Base-by-base conservation (phyloP, 352 stramenopile species). In the Pythium rhizo-oryzae region DNA sequence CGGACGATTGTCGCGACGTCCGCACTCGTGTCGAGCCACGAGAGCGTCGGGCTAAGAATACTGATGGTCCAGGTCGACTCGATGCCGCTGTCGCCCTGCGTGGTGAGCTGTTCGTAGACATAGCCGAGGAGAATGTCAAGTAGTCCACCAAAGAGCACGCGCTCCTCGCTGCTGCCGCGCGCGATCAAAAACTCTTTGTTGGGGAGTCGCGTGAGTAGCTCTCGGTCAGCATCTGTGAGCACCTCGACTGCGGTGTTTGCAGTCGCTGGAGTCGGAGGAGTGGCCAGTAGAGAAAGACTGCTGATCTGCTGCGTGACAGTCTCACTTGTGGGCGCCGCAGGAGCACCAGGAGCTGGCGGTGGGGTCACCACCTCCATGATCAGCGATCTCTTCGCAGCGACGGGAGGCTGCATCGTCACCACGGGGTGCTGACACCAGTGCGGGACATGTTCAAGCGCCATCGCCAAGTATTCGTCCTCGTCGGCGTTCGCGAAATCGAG, bases 31-130 rank as follows among this genome's bases (percentile, higher is more conserved):
- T 99, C 94, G 39, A 99, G 76, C 94, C 97, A 99, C 55, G 87
- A 93, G 8, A 99, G 70, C 8, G 92, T 96, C 25, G 94, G 82
- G 59, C 94, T 99, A 24, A 99, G 71, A 69, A 96, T 99, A 49
- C 93, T 96, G 12, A 98, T 89, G 16, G 97, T 99, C 97, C 97
- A 99, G 15, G 96, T 91, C 8, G 96, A 99, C 80, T 99, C 98
- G 8, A 99, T 89, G 11, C 85, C 97, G 55, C 92, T 89, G 69
- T 99, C 98, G 39, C 96, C 97, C 61, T 98, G 86, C 2, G 93
- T 99, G 15, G 90, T 97, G 33, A 98, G 76, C 52, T 98, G 85
- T 62, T 99, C 97, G 76, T 99, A 99, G 7, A 79, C 86, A 70
- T 98, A 99, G 5, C 93, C 93, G 43, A 98, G 94, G 28, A 99